These are phyloP conservation scores for Moringa oleifera DNA, from an alignment of 345 rosid species.

Conservation along the genomic window DNA sequence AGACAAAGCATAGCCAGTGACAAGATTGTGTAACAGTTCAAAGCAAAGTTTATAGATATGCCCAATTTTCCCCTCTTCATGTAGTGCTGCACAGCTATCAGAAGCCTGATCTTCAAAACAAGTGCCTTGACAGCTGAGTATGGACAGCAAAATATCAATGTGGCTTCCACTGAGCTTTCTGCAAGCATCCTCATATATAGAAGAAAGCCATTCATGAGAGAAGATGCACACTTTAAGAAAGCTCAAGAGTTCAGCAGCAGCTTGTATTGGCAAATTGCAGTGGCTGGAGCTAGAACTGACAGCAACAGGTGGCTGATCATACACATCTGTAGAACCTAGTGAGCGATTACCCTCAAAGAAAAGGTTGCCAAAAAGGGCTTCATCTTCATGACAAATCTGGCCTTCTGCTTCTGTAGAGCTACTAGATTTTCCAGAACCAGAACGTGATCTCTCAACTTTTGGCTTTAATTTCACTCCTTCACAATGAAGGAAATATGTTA, in stretches of 20 bases:
- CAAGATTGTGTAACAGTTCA: slow-evolving; percentile 65
- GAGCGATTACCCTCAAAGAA: slow-evolving; percentile 84
- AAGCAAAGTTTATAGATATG: slow-evolving; percentile 56
- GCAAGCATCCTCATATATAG: slow-evolving; percentile 68
- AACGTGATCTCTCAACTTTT: slow-evolving; percentile 59
- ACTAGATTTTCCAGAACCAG: slow-evolving; percentile 51
- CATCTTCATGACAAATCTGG: slow-evolving; percentile 84
- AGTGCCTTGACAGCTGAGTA: slow-evolving; percentile 43
- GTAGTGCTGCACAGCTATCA: slow-evolving; percentile 37
- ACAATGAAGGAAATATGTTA: slow-evolving; percentile 54
- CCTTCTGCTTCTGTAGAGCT: slow-evolving; percentile 66
- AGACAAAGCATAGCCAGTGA: slow-evolving; percentile 50
- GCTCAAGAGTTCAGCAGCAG: slow-evolving; percentile 64
- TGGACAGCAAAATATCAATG: slow-evolving; percentile 68
- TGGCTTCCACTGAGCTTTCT: slow-evolving; percentile 51
- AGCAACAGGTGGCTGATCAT: slow-evolving; percentile 58
- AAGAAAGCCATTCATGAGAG: slow-evolving; percentile 64
- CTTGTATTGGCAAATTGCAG: slow-evolving; percentile 74
- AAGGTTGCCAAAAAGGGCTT: slow-evolving; percentile 91
- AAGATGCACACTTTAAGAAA: slow-evolving; percentile 69
- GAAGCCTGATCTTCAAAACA: slow-evolving; percentile 42
- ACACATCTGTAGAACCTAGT: slow-evolving; percentile 61
- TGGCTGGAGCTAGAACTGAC: slow-evolving; percentile 39
- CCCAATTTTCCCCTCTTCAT: slow-evolving; percentile 52
- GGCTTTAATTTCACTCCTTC: slow-evolving; percentile 77